Evolutionary conservation across 805 yeast species (phyloP), one percentile per base, ranked within the genome.

Genomic region (Candida ficus): DNA sequence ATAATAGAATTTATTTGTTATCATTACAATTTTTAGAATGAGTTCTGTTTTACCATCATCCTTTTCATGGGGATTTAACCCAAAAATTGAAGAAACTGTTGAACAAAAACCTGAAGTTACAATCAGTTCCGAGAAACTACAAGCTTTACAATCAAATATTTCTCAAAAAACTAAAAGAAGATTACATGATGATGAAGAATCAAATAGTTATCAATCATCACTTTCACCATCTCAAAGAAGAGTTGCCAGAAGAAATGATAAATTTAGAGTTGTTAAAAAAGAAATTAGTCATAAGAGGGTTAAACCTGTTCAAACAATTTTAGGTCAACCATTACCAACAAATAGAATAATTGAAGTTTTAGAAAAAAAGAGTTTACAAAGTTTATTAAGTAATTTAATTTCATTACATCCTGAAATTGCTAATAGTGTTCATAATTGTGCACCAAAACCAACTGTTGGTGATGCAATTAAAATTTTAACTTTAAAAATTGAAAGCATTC

Each of bases 321-420:
- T 60, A 26, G 87, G 89, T 5, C 78, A 76, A 45, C 70, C 68
- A 11, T 68, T 86, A 38, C 84, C 93, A 4, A 56, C 84, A 16
- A 58, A 66, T 35, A 69, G 95, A 44, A 61, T 83, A 21, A 68
- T 87, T 17, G 93, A 87, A 57, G 76, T 83, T 8, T 64, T 87
- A 43, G 84, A 80, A 57, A 73, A 73, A 40, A 57, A 66, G 37
- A 66, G 76, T 32, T 65, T 87, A 27, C 78, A 76, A 51, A 50
- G 52, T 10, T 58, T 87, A 35, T 60, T 87, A 23, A 63, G 66
- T 20, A 64, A 68, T 26, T 64, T 87, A 37, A 70, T 86, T 23
- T 63, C 67, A 11, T 61, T 62, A 20, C 81, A 83, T 53, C 93
- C 93, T 0, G 83, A 80, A 52, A 61, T 84, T 7, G 62, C 71